phyloP scores from a whole-genome alignment of 2,329 filamentous ascomycete genomes.

The Tolypocladium inflatum region DNA sequence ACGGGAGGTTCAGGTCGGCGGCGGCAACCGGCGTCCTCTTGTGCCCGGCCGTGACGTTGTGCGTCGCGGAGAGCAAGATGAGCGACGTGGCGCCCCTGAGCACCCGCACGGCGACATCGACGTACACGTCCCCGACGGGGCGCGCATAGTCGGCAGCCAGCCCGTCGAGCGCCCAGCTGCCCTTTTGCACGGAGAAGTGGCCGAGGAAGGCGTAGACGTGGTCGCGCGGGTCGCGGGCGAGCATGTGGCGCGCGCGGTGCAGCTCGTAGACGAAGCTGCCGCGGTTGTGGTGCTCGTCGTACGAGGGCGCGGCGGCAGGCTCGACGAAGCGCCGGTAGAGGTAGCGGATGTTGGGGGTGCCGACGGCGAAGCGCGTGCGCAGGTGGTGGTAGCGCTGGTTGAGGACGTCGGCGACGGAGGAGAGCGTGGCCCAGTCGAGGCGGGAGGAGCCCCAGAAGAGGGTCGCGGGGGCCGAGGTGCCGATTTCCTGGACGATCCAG shows the following conservation, averaged over 20 bases:
- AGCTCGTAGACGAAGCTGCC: constrained; percentile 25
- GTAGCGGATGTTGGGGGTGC: constrained; percentile 23
- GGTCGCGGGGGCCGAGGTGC: constrained; percentile 20
- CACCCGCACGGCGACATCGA: constrained; percentile 20
- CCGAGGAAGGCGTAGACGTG: constrained; percentile 26
- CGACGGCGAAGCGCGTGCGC: constrained; percentile 16
- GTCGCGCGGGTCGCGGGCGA: constrained; percentile 21
- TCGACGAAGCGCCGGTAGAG: constrained; percentile 22
- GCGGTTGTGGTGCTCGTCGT: constrained; percentile 19
- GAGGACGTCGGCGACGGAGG: constrained; percentile 18
- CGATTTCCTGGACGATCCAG: constrained; percentile 28
- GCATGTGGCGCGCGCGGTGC: constrained; percentile 22
- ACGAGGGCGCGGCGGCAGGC: constrained; percentile 10
- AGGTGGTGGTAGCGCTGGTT: constrained; percentile 23
- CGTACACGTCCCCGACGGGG: constrained; percentile 20
- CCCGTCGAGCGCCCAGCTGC: constrained; percentile 11
- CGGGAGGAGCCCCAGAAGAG: constrained; percentile 23
- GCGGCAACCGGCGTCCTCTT: neutral
- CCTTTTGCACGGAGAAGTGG: constrained; percentile 19
- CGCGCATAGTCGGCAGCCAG: constrained; percentile 19
- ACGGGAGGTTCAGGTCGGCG: constrained; percentile 12
- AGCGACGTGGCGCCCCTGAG: constrained; percentile 17
- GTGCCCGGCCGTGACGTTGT: constrained; percentile 3
- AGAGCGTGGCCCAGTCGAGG: constrained; percentile 22
- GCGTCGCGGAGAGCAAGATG: constrained; percentile 19